phyloP scores from a whole-genome alignment of 2,329 filamentous ascomycete species.

The Corinectria fuckeliana region DNA sequence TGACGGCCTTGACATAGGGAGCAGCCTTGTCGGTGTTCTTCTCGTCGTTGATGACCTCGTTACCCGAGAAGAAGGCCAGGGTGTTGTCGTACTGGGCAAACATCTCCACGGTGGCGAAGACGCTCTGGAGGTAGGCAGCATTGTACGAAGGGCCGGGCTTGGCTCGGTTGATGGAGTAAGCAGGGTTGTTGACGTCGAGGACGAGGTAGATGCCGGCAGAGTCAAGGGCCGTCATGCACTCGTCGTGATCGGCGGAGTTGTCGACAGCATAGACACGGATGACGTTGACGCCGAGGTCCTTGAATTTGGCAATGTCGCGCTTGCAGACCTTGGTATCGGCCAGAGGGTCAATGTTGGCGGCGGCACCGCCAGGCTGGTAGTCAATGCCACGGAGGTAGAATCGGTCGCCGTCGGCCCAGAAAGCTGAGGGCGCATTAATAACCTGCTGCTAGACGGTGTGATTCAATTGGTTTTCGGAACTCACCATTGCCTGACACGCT shows the following conservation, averaged over 20 bases:
- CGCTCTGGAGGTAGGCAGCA: constrained; percentile 78
- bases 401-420: constrained; percentile 59
- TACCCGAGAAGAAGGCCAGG: constrained; percentile 83
- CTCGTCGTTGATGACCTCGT: constrained; percentile 78
- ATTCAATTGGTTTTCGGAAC: constrained; percentile 12
- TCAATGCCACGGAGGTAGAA: constrained; percentile 68
- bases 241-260: constrained; percentile 81
- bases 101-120: constrained; percentile 88
- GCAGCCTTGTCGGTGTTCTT: constrained; percentile 68
- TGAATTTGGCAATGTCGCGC: constrained; percentile 82
- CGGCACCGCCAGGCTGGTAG: constrained; percentile 68
- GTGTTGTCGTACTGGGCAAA: constrained; percentile 87
- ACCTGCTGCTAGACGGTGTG: background rate
- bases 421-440: constrained; percentile 49
- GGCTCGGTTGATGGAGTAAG: constrained; percentile 83
- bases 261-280: constrained; percentile 93
- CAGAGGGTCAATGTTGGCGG: constrained; percentile 72
- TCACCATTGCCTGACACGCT: constrained; percentile 64
- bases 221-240: constrained; percentile 82
- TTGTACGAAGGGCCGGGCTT: constrained; percentile 86
- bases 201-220: constrained; percentile 92
- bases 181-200: constrained; percentile 86
- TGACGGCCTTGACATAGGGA: constrained; percentile 79
- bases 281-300: constrained; percentile 87
- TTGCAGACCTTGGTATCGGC: constrained; percentile 73